Conservation (phyloP, 257 asterid genomes). For the Solanum sitiens region DNA sequence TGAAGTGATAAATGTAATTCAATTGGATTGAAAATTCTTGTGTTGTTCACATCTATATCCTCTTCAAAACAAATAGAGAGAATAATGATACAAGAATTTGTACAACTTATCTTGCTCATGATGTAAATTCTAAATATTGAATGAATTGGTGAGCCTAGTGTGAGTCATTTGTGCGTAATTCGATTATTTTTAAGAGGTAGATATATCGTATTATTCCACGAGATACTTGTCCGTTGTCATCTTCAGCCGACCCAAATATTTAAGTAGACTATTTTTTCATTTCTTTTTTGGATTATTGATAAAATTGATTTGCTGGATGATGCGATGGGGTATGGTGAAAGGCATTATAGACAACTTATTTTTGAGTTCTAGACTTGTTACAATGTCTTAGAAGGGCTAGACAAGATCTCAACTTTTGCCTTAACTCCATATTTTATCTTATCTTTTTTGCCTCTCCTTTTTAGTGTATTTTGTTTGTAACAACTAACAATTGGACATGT, state of each 20-base stretch:
- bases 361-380: not conserved
- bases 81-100: not conserved
- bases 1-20: not conserved
- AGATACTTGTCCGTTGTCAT: not conserved
- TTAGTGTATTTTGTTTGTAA: not conserved
- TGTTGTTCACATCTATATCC: not conserved
- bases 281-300: not conserved
- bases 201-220: not conserved
- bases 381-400: conserved; percentile 4
- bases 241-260: not conserved
- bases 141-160: not conserved
- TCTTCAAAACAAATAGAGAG: not conserved
- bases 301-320: not conserved
- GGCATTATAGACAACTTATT: conserved; percentile 2
- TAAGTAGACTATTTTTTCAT: not conserved
- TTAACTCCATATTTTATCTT: not conserved
- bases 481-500: not conserved
- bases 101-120: not conserved
- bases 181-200: not conserved
- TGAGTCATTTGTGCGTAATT: not conserved
- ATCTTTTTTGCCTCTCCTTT: not conserved
- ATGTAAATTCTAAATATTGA: not conserved
- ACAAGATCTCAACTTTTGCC: conserved; percentile 4
- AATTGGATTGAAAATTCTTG: not conserved
- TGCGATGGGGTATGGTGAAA: conserved; percentile 1